Conservation (phyloP, 441 rosid genomes). For the Bocquillonia castaneifolia region DNA sequence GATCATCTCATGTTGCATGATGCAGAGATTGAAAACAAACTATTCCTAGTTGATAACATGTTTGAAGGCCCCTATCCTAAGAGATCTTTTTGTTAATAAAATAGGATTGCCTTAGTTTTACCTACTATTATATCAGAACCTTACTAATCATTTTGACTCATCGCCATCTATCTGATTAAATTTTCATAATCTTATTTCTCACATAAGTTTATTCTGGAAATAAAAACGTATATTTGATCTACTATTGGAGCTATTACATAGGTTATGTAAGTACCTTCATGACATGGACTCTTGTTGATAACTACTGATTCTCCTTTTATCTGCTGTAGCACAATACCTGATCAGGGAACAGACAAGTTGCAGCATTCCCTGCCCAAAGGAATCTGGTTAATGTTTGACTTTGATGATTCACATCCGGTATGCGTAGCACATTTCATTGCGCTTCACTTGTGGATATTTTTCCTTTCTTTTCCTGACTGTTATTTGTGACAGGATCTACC, state of each 20-base stretch:
- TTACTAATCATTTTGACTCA: neutral
- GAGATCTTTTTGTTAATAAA: neutral
- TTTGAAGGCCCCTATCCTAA: neutral
- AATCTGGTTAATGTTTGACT: constrained; percentile 80
- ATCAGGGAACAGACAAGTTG: constrained; percentile 44
- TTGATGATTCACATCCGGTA: constrained; percentile 91
- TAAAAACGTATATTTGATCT: neutral
- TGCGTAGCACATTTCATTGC: constrained; percentile 15
- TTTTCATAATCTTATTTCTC: constrained; percentile 1
- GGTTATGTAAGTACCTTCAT: neutral
- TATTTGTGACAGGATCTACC: constrained; percentile 69
- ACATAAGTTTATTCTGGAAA: neutral
- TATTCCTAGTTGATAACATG: neutral
- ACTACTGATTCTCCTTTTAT: constrained; percentile 10
- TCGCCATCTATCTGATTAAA: neutral
- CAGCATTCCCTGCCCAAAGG: constrained; percentile 60
- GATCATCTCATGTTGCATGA: neutral
- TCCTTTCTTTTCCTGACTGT: constrained; percentile 11
- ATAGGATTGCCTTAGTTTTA: neutral
- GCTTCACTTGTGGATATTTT: neutral
- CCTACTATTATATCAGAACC: neutral
- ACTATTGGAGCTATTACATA: neutral
- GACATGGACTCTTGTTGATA: neutral
- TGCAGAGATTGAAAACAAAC: neutral
- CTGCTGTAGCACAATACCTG: constrained; percentile 45